Conservation (phyloP, 352 stramenopile genomes). For the Phytopythium boreale region DNA sequence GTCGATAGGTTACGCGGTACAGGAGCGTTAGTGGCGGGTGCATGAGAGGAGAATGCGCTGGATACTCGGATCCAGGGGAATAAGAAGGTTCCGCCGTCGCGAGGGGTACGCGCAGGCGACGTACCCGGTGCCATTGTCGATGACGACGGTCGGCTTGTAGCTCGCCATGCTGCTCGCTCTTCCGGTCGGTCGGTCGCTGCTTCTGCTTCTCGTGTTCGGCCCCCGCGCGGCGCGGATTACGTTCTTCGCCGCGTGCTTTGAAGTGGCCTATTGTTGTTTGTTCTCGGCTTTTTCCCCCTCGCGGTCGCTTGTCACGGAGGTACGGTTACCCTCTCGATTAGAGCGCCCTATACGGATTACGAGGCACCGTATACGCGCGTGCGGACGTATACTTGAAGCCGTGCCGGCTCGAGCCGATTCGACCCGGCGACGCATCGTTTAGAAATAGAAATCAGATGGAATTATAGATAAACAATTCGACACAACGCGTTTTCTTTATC, state of each 20-base stretch:
- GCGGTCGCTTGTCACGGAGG: not conserved
- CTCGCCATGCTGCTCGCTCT: conserved; percentile 37
- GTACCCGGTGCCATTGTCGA: conserved; percentile 96
- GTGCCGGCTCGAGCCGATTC: not conserved
- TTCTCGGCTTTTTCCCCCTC: not conserved
- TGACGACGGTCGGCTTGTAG: conserved; percentile 92
- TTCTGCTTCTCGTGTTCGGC: not conserved
- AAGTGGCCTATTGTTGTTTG: not conserved
- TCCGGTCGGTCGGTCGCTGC: not conserved
- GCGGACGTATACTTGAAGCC: too few species aligned
- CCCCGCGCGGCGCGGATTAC: not conserved
- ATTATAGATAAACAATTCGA: too few species aligned
- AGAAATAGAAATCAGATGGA: not conserved
- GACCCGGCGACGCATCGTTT: not conserved
- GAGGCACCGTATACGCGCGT: not conserved
- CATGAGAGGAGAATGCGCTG: not conserved
- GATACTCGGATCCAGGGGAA: conserved; percentile 1
- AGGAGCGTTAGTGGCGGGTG: not conserved
- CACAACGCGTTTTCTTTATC: not conserved
- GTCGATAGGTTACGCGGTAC: not conserved
- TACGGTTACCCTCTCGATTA: not conserved
- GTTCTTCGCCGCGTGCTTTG: not conserved
- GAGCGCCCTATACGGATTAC: conserved; percentile 3
- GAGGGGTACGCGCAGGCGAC: conserved; percentile 12
- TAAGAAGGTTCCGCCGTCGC: not conserved